These are phyloP conservation scores for Euphorbia schlechtendalii DNA, from an alignment of 441 rosid genomes.

Conservation along the genomic window DNA sequence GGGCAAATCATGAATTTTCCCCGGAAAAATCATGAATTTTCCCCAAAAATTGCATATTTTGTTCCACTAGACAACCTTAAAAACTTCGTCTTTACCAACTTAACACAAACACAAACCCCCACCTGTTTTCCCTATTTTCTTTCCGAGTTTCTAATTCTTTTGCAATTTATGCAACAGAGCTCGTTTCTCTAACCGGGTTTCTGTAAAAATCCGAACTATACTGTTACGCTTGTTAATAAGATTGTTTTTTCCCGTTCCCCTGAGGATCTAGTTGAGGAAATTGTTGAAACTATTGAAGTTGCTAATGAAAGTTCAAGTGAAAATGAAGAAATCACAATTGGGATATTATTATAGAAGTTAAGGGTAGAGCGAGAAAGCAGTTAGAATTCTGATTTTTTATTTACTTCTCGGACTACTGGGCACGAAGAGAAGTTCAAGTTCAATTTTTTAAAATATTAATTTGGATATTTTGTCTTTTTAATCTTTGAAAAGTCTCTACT, in stretches of 20 bases:
- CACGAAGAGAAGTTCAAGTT: constrained; percentile 53
- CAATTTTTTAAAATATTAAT: too few species aligned
- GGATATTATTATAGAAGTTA: constrained; percentile 41
- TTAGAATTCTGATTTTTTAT: constrained; percentile 67
- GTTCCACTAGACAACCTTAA: too few species aligned
- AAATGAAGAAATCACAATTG: constrained; percentile 33
- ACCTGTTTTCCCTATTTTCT: constrained; percentile 24
- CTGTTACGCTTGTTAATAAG: constrained; percentile 45
- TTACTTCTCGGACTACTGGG: constrained; percentile 51
- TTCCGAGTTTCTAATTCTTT: constrained; percentile 41
- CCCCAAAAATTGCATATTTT: too few species aligned
- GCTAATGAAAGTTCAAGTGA: constrained; percentile 20
- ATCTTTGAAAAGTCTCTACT: too few species aligned
- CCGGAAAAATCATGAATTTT: too few species aligned
- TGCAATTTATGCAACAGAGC: constrained; percentile 29
- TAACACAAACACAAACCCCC: constrained; percentile 15
- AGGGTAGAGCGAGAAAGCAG: constrained; percentile 56
- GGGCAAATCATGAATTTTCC: too few species aligned
- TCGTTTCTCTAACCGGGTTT: constrained; percentile 27
- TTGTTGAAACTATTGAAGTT: constrained; percentile 25
- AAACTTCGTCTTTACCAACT: constrained; percentile 14
- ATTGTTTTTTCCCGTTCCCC: constrained; percentile 38
- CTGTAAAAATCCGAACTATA: constrained; percentile 26
- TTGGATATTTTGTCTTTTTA: too few species aligned
- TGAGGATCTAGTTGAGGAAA: constrained; percentile 39